Base-by-base conservation (phyloP, 257 asterid genomes). In the Solanum chmielewskii region DNA sequence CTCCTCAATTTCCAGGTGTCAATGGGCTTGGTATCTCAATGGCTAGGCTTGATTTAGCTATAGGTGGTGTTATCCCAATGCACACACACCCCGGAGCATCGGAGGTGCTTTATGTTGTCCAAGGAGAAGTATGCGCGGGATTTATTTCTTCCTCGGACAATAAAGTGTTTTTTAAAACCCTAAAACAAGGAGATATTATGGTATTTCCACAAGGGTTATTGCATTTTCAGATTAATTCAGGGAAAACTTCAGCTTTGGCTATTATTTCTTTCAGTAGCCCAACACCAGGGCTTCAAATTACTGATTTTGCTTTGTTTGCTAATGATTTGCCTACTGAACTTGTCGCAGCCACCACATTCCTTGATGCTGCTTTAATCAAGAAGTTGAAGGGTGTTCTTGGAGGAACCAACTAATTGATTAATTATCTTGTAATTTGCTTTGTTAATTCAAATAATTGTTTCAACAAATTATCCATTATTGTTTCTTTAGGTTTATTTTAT, bases 1-100 rank as follows among this genome's bases (percentile, higher is more conserved):
- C 88, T 13, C 93, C 93, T 23, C 98, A 94, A 82, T 92, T 91
- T 78, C 98, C 98, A 0, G 98, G 95, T 12, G 52, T 96, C 2
- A 94, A 94, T 45, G 98, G 98, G 20, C 93, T 91, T 1, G 98
- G 98, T 3, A 70, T 94, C 10, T 94, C 98, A 16, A 89, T 94
- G 2, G 98, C 93, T 11, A 93, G 96, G 3, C 85, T 96, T 85
- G 98, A 96, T 60, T 73, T 94, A n/a, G 98, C 94, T 31, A 85
- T 95, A 0, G 91, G 90, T 0, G 98, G 98, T 1, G 94, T 94
- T 4, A 44, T 94, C 21, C 98, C 98, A 20, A 71, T 94, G 91
- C 98, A 96, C 89, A 94, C 98, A 13, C 98, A 96, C 90, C 98
- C 98, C 0, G 97, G 90, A 2, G 98, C 93, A 1, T 90, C 94